Base-by-base conservation (phyloP, 495 filamentous ascomycete genomes). In the Staphylotrichum longicolle region DNA sequence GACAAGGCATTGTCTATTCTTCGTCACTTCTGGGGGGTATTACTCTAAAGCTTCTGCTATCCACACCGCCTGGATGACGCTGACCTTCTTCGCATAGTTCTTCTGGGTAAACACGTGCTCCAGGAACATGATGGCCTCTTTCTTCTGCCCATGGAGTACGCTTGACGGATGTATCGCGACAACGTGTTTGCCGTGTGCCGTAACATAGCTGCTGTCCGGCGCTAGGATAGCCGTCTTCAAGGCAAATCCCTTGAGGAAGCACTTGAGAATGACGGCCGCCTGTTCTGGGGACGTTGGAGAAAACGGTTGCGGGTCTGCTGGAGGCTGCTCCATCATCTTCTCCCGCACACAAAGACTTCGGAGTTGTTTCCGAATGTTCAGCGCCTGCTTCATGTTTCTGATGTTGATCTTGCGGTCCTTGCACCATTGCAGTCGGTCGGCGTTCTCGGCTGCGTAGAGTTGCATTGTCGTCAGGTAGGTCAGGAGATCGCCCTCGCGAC, bases 31-130 rank as follows among this genome's bases (percentile, higher is more conserved):
- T 5, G n/a, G 11, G n/a, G 11, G n/a, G 6, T 54, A 66, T 10
- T 75, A 73, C 32, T 76, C 82, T 69, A 91, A 69, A 3, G 83
- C 84, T 63, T 93, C 89, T 6, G 82, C 82, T 34, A 97, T 83
- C 95, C 94, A 98, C 63, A 88, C 82, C 68, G 93, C 86, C 77
- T 96, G 88, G 40, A 97, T 86, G 3, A 84, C 85, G 74, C 89
- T 95, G 52, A 97, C 93, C 42, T 88, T 88, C 70, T 91, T 88
- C 12, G 89, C 95, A 76, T 95, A 99, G 66, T 87, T 93, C 70
- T 88, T 90, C 54, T 88, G 90, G 7, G 95, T 99, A 71, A 89
- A 98, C 3, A 99, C 93, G 74, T 94, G 92, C 72, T 99, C 93
- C 64, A 93, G 84, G 68, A 93, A 99, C 86, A 98, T 86, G 66